These are phyloP conservation scores for Pythium sukuiense DNA, from an alignment of 352 stramenopile species.

Conservation along the genomic window DNA sequence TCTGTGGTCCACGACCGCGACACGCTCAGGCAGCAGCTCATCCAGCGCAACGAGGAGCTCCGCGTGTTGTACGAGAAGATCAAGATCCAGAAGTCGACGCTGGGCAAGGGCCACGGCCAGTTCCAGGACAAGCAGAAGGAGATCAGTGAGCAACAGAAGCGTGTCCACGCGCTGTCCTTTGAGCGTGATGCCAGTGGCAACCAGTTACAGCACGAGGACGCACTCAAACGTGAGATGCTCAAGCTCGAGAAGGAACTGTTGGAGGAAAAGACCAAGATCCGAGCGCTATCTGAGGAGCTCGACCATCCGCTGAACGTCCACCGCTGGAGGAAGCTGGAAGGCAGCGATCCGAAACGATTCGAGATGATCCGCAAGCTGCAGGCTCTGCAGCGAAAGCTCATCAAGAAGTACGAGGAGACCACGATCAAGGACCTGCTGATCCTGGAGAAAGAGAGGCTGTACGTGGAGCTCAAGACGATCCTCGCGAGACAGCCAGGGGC, in stretches of 20 bases:
- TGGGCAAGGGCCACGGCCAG: constrained; percentile 75
- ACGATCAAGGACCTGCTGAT: constrained; percentile 72
- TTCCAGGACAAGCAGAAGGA: constrained; percentile 74
- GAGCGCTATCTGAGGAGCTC: constrained; percentile 87
- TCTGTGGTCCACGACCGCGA: constrained; percentile 86
- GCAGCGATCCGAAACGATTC: constrained; percentile 85
- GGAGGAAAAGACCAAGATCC: constrained; percentile 86
- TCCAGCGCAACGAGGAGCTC: constrained; percentile 86
- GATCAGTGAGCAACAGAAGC: constrained; percentile 46
- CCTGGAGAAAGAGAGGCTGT: constrained; percentile 90
- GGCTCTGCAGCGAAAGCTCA: constrained; percentile 78
- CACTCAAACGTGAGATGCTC: constrained; percentile 60
- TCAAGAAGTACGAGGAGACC: constrained; percentile 78
- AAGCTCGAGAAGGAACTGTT: constrained; percentile 74
- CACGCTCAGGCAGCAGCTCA: constrained; percentile 85
- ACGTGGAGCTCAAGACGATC: constrained; percentile 91
- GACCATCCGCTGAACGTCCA: constrained; percentile 92
- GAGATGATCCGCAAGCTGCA: constrained; percentile 91
- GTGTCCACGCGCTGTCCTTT: constrained; percentile 56
- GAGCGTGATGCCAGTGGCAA: constrained; percentile 68
- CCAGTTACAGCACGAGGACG: constrained; percentile 57
- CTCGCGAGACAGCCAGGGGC: constrained; percentile 83
- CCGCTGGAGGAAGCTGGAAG: constrained; percentile 89
- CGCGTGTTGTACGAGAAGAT: constrained; percentile 90
- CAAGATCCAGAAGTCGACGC: constrained; percentile 87